Base-by-base conservation (phyloP, 2,329 filamentous ascomycete species). In the Hypoxylon sp. region DNA sequence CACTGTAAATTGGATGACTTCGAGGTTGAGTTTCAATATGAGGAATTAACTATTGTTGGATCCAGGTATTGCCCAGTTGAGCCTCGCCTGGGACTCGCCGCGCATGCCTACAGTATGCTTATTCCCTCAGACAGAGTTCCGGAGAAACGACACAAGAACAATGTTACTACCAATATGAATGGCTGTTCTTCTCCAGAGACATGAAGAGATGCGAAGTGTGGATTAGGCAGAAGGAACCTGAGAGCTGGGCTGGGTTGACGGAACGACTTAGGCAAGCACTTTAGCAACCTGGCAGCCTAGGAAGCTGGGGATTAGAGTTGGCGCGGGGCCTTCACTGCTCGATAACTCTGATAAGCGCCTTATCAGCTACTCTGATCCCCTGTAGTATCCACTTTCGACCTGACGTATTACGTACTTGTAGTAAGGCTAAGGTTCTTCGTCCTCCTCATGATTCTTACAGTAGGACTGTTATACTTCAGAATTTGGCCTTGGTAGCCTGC, bases 301-400 rank as follows among this genome's bases (percentile, higher is more conserved):
- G 8, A 33, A 45, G 26, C 36, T 28, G 22, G 55, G 46, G 38
- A 16, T 12, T 22, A 38, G 24, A 38, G 53, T 16, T 44, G 28
- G 3, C n/a, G 50, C 48, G 57, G 55, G 55, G 64, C 60, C 40
- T 33, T 56, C 42, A 46, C 44, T 64, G 55, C 40, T 32, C 33
- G 32, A 49, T 44, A 54, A 33, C 20, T 16, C 16, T 51, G 64
- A 61, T 54, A 58, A 59, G 20, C 16, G n/a, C 28, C 52, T 64
- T 67, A 67, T 67, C 64, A 64, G 60, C 30, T 36, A 26, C 38
- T 33, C 20, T 42, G 24, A 16, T 44, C n/a, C 28, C 28, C 22
- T 33, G 40, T 46, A 18, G 9, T 32, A 46, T 44, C 62, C 52
- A 50, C 62, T 36, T 46, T 56, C 44, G 8, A 58, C 57, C 11